These are phyloP conservation scores for Plasmodium vinckei DNA, from an alignment of 169 alveolate species.

Conservation along the genomic window DNA sequence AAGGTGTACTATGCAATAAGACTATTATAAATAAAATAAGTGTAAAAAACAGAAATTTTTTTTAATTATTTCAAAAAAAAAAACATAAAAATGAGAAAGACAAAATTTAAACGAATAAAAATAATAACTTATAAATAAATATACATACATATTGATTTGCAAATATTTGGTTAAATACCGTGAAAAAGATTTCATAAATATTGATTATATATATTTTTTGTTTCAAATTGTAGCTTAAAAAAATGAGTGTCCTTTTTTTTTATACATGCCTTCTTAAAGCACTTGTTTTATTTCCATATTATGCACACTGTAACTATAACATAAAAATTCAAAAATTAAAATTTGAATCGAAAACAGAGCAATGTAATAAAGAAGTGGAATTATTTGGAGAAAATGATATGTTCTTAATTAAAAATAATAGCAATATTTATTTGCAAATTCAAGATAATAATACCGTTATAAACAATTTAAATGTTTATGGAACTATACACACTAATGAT, in stretches of 20 bases:
- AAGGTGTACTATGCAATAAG: too few relatives aligned
- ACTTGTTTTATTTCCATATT: not conserved
- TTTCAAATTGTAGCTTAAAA: not conserved
- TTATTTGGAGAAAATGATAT: constrained; percentile 25
- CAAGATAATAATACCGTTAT: constrained; percentile 32
- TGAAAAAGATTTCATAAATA: too few relatives aligned
- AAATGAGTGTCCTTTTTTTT: constrained; percentile 4
- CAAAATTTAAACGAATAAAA: too few relatives aligned
- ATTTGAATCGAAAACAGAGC: constrained; percentile 15
- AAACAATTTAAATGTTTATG: constrained; percentile 49
- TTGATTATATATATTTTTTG: too few relatives aligned
- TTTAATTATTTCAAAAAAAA: too few relatives aligned
- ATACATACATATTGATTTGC: too few relatives aligned
- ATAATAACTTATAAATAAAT: too few relatives aligned
- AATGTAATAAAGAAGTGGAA: constrained; percentile 19
- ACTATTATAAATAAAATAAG: too few relatives aligned
- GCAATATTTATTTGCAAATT: constrained; percentile 27
- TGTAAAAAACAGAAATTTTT: too few relatives aligned
- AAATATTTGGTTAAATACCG: too few relatives aligned
- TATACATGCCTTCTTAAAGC: not conserved
- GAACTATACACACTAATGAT: constrained; percentile 58
- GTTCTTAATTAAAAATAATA: constrained; percentile 11
- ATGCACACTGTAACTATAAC: constrained; percentile 13
- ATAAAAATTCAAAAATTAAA: constrained; percentile 44
- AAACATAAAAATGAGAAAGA: too few relatives aligned